Evolutionary conservation across 306 rosid genomes (phyloP).

Genomic region (Coriaria nepalensis): DNA sequence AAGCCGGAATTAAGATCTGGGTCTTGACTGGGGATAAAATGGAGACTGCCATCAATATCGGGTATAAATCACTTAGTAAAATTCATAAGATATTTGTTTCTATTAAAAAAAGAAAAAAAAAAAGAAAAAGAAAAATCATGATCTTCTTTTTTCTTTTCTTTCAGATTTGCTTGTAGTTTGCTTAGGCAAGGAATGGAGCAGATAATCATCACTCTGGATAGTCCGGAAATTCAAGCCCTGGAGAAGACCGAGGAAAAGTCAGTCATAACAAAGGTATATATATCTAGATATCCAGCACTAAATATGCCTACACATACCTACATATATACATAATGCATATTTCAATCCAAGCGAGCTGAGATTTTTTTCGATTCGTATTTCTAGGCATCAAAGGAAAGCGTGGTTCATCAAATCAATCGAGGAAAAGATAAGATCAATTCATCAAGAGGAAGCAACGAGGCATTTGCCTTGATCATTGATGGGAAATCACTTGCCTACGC

Average conservation of each 20-base stretch:
- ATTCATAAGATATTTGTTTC: too few species aligned
- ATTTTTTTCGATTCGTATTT: conserved; percentile 15
- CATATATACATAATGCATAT: too few species aligned
- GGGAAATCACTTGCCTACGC: conserved; percentile 93
- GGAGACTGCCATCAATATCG: conserved; percentile 98
- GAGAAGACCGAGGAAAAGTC: conserved; percentile 77
- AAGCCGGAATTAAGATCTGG: conserved; percentile 98
- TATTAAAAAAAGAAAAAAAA: too few species aligned
- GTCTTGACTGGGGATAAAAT: conserved; percentile 98
- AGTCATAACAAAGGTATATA: conserved; percentile 39
- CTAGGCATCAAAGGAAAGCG: conserved; percentile 60
- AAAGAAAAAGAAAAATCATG: too few species aligned
- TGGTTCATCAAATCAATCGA: conserved; percentile 47
- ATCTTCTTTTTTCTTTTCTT: background rate
- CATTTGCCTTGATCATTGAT: conserved; percentile 83
- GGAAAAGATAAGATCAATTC: conserved; percentile 38
- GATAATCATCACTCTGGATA: conserved; percentile 57
- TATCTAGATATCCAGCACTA: conserved; percentile 2
- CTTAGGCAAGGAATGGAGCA: conserved; percentile 97
- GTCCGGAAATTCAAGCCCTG: conserved; percentile 49
- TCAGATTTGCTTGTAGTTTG: conserved; percentile 89
- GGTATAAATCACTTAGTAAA: conserved; percentile 31
- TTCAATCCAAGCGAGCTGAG: conserved; percentile 4
- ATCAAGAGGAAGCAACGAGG: conserved; percentile 45
- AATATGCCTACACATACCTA: background rate